Base-by-base conservation (phyloP, 208 protist species). In the Porcisia deanei region DNA sequence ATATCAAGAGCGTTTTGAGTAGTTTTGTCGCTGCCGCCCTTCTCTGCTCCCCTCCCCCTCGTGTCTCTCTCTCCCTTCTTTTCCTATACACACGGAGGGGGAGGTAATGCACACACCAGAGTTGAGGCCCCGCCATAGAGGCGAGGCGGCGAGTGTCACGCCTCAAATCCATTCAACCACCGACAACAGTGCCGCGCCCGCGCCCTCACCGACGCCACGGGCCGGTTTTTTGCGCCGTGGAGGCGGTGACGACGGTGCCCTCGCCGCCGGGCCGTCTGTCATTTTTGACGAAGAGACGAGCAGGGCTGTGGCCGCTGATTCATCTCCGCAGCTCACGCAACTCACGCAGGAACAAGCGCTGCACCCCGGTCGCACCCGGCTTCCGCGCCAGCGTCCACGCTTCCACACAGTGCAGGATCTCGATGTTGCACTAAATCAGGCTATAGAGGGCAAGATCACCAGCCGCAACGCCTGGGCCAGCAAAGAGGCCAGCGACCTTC, bases 361-460 rank as follows among this genome's bases (percentile, higher is more conserved):
- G 37, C 54, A 49, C 20, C 14, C 18, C 39, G 76, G 65, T 49
- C 71, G 57, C 64, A 22, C 71, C 0, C 77, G 69, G 34, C 78
- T 84, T 55, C 79, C 83, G 8, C 90, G 93, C 12, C 91, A 94
- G 82, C 86, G 88, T 2, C 93, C 93, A 14, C 88, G 91, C 67
- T 94, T 97, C 65, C 86, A 91, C 84, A 94, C 87, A 12, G 91
- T 93, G 58, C 90, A 95, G 75, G 94, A 94, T 71, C 84, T 96
- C 18, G 94, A 97, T 59, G 80, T 91, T 20, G 92, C 92, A 25
- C 88, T 97, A n/a, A 77, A 95, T 59, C 91, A 94, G 61, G 91
- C 92, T 5, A 96, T 95, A 76, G 92, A 97, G 57, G 94, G 94
- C 3, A 95, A 96, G 69, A 96, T 97, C 74, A 97, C 76, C n/a